phyloP scores from a whole-genome alignment of 2,329 filamentous ascomycete genomes.

The Whalleya microplaca region DNA sequence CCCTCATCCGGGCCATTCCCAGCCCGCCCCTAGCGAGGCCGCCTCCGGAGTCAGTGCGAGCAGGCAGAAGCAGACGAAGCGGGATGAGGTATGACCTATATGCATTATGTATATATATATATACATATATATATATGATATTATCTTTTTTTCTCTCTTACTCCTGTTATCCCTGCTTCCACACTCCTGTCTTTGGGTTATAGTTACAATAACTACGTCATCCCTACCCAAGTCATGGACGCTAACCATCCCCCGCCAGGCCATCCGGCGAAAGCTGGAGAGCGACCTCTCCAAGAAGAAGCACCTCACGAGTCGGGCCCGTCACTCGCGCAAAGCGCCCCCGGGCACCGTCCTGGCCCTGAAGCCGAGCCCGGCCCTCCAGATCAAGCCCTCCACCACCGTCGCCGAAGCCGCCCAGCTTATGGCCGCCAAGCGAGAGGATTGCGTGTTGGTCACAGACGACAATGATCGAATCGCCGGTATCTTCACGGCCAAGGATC shows the following conservation, averaged over 20 bases:
- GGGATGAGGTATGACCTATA: constrained; percentile 94
- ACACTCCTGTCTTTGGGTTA: constrained; percentile 3
- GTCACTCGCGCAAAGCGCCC: constrained; percentile 88
- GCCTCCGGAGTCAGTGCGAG: constrained; percentile 82
- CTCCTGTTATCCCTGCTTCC: too few species aligned
- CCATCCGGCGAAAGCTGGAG: constrained; percentile 95
- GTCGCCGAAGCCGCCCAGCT: constrained; percentile 96
- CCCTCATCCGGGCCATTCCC: constrained; percentile 33
- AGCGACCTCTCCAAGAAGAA: constrained; percentile 98
- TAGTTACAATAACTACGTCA: constrained; percentile 19
- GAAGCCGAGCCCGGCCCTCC: constrained; percentile 91
- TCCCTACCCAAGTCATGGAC: constrained; percentile 23
- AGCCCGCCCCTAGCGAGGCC: constrained; percentile 58
- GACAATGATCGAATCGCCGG: constrained; percentile 97
- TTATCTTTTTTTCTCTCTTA: too few species aligned
- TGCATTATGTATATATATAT: too few species aligned
- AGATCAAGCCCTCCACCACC: constrained; percentile 94
- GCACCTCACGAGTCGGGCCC: constrained; percentile 74
- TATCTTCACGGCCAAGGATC: constrained; percentile 98
- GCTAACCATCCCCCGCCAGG: constrained; percentile 60
- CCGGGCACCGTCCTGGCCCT: constrained; percentile 94
- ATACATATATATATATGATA: too few species aligned
- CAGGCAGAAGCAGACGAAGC: constrained; percentile 93
- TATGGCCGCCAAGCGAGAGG: constrained; percentile 98
- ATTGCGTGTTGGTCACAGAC: constrained; percentile 96